Conservation (phyloP, 306 rosid species). For the Sicyos edulis region DNA sequence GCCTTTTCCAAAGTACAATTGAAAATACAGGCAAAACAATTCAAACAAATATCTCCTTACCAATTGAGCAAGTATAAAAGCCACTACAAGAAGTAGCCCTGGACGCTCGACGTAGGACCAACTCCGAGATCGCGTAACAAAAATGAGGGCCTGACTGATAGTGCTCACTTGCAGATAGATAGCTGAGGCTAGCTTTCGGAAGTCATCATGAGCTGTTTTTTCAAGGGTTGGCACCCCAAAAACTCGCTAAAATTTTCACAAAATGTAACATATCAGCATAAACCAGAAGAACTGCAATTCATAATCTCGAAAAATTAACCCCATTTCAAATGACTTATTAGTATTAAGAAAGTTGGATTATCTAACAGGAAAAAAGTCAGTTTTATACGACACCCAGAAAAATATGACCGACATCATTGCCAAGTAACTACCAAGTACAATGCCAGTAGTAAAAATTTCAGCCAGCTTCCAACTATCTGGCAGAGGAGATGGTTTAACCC, state of each 20-base stretch:
- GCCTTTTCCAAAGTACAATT: background rate
- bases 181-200: constrained; percentile 90
- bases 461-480: constrained; percentile 99
- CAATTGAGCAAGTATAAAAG: constrained; percentile 84
- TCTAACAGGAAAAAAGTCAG: constrained; percentile 85
- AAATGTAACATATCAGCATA: constrained; percentile 19
- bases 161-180: constrained; percentile 99
- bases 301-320: background rate
- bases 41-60: constrained; percentile 33
- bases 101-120: constrained; percentile 98
- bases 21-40: background rate
- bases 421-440: constrained; percentile 89
- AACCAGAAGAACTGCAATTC: background rate
- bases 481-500: constrained; percentile 94
- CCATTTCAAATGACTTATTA: no score
- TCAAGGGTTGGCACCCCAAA: constrained; percentile 85
- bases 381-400: constrained; percentile 94
- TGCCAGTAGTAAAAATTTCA: constrained; percentile 88
- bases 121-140: constrained; percentile 89
- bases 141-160: constrained; percentile 95
- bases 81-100: constrained; percentile 64
- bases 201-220: constrained; percentile 68
- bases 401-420: constrained; percentile 99
- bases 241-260: constrained; percentile 34
- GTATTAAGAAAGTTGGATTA: no score